These are phyloP conservation scores for Immersiporthe knoxdaviesiana DNA, from an alignment of 2,329 filamentous ascomycete genomes.

Conservation along the genomic window DNA sequence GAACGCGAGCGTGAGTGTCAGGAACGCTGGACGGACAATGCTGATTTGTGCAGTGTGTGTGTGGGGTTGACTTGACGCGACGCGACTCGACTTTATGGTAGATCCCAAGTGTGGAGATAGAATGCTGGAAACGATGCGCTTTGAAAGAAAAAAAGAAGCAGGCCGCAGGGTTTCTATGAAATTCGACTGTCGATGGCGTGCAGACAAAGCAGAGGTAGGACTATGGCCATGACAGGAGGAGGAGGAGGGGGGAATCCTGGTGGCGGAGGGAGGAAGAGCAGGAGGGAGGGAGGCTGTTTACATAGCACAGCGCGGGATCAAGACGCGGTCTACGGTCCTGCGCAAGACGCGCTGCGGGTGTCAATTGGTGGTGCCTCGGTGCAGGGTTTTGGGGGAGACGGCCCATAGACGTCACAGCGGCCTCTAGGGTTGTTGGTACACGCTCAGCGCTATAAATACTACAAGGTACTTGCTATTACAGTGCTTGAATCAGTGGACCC, in stretches of 20 bases:
- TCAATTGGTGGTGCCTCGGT: neutral
- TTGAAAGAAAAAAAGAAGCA: neutral
- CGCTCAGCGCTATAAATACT: neutral
- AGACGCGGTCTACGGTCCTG: constrained; percentile 13
- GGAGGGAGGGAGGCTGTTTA: constrained; percentile 11
- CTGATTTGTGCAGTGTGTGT: constrained; percentile 19
- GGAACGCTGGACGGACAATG: constrained; percentile 6
- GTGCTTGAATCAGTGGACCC: neutral
- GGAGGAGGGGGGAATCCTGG: neutral
- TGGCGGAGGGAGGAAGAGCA: neutral
- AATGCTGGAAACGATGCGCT: constrained; percentile 27
- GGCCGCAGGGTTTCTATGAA: neutral
- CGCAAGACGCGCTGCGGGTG: constrained; percentile 13
- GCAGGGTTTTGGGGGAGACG: neutral
- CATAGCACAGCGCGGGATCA: constrained; percentile 9
- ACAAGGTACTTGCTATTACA: too few species aligned
- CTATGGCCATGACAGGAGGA: neutral
- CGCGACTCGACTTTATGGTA: constrained; percentile 22
- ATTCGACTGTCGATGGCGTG: neutral
- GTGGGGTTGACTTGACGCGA: constrained; percentile 16
- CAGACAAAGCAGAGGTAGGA: neutral
- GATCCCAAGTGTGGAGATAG: neutral
- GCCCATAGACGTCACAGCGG: constrained; percentile 7
- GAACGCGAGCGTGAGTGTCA: neutral
- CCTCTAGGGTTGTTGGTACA: neutral